Base-by-base conservation (phyloP, 805 yeast species). In the Hanseniaspora taiwanica region DNA sequence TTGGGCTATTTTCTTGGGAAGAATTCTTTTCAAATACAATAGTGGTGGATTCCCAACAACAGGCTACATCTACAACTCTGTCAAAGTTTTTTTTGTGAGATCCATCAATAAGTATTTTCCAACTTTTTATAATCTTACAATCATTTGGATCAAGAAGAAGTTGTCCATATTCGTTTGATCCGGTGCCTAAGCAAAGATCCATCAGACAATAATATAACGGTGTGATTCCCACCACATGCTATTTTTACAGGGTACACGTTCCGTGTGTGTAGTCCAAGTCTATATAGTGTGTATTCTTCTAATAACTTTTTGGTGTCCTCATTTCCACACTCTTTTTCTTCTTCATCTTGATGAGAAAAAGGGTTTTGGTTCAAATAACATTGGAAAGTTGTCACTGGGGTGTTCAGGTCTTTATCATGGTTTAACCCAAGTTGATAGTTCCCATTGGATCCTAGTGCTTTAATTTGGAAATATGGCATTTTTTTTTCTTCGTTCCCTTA, bases 191-290 rank as follows among this genome's bases (percentile, higher is more conserved):
- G 1, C 78, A 55, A 0, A 58, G 54, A 13, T 1, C 89, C 89
- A 36, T 66, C 58, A 1, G 58, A 62, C 10, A 71, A 54, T 6
- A 85, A 54, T 2, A 84, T 45, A 14, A 83, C 49, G 0, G 94
- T 78, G 54, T 89, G 96, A 49, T 87, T 87, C 0, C 97, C 96
- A 3, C 96, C 96, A 49, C 86, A 76, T 1, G 66, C 69, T 10
- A 86, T 63, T 47, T 65, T 63, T 37, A 52, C 40, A 0, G 77
- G 69, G n/a, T 39, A 42, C 6, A 13, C 42, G 35, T 32, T 2
- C 24, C 18, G 16, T 6, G 38, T 37, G 29, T 43, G 19, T 49
- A 52, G 2, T 23, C 19, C 16, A 40, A 40, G 6, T 40, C 18
- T 8, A 40, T 44, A 4, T 44, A 42, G 1, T 38, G 16, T 3